Base-by-base conservation (phyloP, 805 yeast species). In the Lipomyces mesembrius region DNA sequence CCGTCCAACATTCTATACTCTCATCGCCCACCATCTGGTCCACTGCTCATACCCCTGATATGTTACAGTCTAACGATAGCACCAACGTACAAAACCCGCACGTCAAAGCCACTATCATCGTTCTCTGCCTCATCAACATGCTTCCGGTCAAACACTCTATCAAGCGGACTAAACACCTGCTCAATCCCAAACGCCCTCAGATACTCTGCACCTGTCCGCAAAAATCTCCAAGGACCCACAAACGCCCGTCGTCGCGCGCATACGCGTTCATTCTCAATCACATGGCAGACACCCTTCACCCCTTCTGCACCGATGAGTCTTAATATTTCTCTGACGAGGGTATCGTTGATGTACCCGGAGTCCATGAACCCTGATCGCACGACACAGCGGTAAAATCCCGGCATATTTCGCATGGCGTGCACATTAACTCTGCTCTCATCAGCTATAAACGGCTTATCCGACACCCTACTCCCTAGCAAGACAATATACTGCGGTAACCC, bases 331-430 rank as follows among this genome's bases (percentile, higher is more conserved):
- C 46, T 37, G n/a, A 68, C 49, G 11, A 62, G 9, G n/a, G 20
- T 57, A 37, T 64, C 63, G 54, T 60, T 71, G 35, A 79, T 61
- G 25, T 57, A 62, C 2, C 76, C 71, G 22, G 71, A 72, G 56
- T 82, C 84, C 83, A 82, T 82, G 73, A 84, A 85, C 2, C 88
- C 88, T 65, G 80, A 83, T 32, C 84, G 76, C 6, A 84, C 70
- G 17, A 84, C 76, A 66, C 86, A 83, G 65, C 83, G 76, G 76
- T 82, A 83, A 70, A 83, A 83, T 0, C 86, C 85, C 1, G 81
- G 78, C 32, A 82, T 71, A 8, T 74, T 66, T 51, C 78, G 79
- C 65, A 82, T 80, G 32, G 81, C 71, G 3, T 79, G 82, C 34
- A 84, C 66, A 25, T 80, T 69, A 2, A 83, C 73, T 25, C 83